Evolutionary conservation across 352 stramenopile genomes (phyloP), one percentile per base, ranked within the genome.

Genomic region (Phytophthora nicotianae): DNA sequence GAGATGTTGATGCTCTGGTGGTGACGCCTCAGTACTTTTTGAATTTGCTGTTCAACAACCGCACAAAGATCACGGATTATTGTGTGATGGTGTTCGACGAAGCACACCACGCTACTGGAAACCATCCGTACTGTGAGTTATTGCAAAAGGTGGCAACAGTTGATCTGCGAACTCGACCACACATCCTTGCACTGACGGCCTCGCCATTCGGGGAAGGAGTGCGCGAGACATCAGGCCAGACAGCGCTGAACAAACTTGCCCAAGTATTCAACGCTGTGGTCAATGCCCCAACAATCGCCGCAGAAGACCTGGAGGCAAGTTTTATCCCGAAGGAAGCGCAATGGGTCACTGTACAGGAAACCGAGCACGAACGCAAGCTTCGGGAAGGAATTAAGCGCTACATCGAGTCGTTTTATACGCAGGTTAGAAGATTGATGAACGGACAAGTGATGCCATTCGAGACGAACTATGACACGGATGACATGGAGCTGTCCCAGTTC

Each of bases 51-150:
- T 73, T 62, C 41, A 63, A 71, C 9, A 14, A 45, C 0, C 56
- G 65, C 14, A 69, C 84, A 0, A 58, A 38, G 2, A 72, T 91
- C 14, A 74, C 74, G 11, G 70, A 91, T 49, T 88, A 89, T 17
- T 88, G 79, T 43, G 60, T 83, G 35, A 75, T 94, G 71, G 77
- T 94, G 14, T 91, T 94, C 67, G 85, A 94, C 35, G 83, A 94
- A 72, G 85, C 85, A 4, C 85, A 94, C 46, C 85, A 94, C 42
- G 83, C 79, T 3, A 90, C 71, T 47, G 74, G 78, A 19, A 75
- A 77, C 1, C 72, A 90, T 50, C 81, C 85, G 0, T 92, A 92
- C 49, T 77, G 72, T 17, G 68, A 83, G 16, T 70, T 94, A 13
- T 54, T 91, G 27, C 67, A 77, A 55, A 62, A 65, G 23, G 21